phyloP scores from a whole-genome alignment of 2,329 filamentous ascomycete genomes.

The Cercospora brassicicola region DNA sequence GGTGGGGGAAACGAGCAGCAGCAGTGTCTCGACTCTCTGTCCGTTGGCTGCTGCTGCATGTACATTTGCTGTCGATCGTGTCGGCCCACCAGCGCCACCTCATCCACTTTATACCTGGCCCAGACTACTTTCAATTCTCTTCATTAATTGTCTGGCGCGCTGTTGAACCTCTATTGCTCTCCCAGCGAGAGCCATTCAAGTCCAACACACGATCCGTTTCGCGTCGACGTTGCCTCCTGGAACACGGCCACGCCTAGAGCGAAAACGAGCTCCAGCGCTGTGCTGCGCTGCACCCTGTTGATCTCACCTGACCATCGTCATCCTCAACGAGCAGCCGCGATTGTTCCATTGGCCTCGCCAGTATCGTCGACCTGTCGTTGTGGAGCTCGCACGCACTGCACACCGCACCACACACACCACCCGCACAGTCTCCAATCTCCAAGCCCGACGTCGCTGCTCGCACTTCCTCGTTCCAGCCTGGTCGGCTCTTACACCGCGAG shows the following conservation, averaged over 20 bases:
- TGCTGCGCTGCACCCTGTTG: neutral
- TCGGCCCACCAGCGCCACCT: neutral
- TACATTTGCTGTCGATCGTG: conserved; percentile 4
- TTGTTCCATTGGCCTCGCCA: conserved; percentile 10
- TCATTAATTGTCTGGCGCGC: neutral
- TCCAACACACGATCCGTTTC: neutral
- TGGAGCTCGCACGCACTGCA: neutral
- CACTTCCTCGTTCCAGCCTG: conserved; percentile 27
- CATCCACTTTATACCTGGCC: neutral
- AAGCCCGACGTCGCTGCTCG: neutral
- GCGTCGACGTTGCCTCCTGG: neutral
- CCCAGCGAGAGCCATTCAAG: neutral
- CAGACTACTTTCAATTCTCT: neutral
- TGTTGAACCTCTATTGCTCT: neutral
- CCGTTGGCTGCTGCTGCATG: too few relatives aligned
- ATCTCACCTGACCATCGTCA: conserved; percentile 11
- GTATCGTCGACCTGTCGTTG: neutral
- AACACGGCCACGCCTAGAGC: neutral
- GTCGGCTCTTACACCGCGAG: conserved; percentile 29
- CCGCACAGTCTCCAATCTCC: neutral
- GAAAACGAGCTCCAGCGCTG: neutral
- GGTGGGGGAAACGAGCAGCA: neutral
- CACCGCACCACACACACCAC: neutral
- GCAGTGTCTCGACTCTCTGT: neutral
- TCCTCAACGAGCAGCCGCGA: conserved; percentile 14